phyloP scores from a whole-genome alignment of 2,329 filamentous ascomycete genomes.

The Geoglossum cookeanum region DNA sequence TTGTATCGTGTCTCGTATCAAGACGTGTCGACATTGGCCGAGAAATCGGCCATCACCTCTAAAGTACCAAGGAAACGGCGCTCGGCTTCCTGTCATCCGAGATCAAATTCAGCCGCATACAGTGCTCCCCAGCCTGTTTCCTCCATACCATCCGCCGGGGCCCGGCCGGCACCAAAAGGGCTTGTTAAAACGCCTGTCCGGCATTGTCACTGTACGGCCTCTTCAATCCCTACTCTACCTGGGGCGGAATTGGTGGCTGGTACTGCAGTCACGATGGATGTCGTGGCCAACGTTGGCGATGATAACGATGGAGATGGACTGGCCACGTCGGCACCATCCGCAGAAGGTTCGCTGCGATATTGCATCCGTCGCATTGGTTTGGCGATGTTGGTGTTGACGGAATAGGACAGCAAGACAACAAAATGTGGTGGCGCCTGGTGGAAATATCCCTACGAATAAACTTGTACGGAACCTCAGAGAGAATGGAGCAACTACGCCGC shows the following conservation, averaged over 20 bases:
- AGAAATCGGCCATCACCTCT: not conserved
- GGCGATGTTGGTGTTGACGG: slow-evolving; percentile 1
- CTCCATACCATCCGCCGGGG: not conserved
- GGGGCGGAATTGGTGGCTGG: not conserved
- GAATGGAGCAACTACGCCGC: slow-evolving; percentile 5
- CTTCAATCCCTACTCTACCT: not conserved
- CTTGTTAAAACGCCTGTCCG: not conserved
- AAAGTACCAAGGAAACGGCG: not conserved
- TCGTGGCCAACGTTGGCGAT: slow-evolving; percentile 17
- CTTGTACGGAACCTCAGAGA: slow-evolving; percentile 8
- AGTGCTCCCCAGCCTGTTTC: not conserved
- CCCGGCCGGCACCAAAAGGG: not conserved
- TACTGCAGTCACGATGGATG: slow-evolving; percentile 17
- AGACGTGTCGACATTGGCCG: too few relatives aligned
- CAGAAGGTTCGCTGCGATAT: slow-evolving; percentile 1
- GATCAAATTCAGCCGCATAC: not conserved
- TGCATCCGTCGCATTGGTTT: not conserved
- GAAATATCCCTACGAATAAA: slow-evolving; percentile 10
- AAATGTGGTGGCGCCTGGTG: not conserved
- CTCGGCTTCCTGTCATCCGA: not conserved
- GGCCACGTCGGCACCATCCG: not conserved
- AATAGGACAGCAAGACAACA: not conserved
- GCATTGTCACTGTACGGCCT: not conserved
- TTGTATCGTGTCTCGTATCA: too few relatives aligned
- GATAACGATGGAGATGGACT: slow-evolving; percentile 4